Percentiles rank a stretch among this genome's conserved stretches.
phyloP scores from a whole-genome alignment of 352 stramenopile species.

The Achlya hypogyna region DNA sequence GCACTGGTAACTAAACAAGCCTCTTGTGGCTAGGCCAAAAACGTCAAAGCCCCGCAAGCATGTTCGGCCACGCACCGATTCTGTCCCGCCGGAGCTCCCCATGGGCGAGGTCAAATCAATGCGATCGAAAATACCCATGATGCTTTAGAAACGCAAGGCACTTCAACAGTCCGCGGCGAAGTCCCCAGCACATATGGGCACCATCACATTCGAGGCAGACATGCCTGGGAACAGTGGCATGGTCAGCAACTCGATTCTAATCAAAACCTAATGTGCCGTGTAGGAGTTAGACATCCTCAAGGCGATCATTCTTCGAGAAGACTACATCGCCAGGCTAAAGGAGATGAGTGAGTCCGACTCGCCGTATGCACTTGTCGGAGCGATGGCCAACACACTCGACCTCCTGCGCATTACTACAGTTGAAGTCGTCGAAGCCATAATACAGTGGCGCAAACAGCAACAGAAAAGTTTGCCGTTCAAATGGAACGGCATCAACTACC shows the following conservation, averaged over 20 bases:
- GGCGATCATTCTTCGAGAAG: constrained; percentile 81
- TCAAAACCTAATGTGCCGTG: neutral
- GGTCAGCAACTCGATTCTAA: constrained; percentile 5
- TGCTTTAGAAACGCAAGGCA: neutral
- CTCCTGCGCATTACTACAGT: constrained; percentile 76
- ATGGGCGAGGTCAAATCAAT: neutral
- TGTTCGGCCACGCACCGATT: neutral
- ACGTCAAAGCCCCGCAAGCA: neutral
- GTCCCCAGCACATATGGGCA: constrained; percentile 8
- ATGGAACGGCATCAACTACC: constrained; percentile 89
- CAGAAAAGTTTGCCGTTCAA: constrained; percentile 38
- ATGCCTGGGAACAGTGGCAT: constrained; percentile 18
- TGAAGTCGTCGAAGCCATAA: constrained; percentile 82
- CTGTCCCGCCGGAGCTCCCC: neutral
- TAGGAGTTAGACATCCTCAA: constrained; percentile 86
- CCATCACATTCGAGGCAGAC: constrained; percentile 18
- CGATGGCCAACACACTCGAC: constrained; percentile 80
- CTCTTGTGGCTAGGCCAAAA: neutral
- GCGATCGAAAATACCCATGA: neutral
- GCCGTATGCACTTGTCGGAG: constrained; percentile 34
- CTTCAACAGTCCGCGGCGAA: neutral
- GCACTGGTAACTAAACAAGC: neutral
- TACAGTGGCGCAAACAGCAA: constrained; percentile 51
- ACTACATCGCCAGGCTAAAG: constrained; percentile 69
- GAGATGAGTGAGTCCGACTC: constrained; percentile 43